These are phyloP conservation scores for Auxenochlorella pyrenoidosa DNA, from an alignment of 139 green algal species.

Conservation along the genomic window DNA sequence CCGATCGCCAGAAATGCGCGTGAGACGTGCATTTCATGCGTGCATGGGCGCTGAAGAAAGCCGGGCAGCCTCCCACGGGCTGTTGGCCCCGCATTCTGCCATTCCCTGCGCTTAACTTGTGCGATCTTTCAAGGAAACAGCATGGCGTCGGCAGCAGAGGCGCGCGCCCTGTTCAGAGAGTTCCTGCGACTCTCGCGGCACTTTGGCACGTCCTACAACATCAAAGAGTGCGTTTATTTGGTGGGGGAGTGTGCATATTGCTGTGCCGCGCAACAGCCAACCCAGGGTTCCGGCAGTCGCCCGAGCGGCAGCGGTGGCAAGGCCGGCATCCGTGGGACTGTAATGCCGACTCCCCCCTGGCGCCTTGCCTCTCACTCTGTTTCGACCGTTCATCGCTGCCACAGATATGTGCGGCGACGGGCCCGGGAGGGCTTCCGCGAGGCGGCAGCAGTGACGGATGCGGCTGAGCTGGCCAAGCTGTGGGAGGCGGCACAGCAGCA, in stretches of 20 bases:
- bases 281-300: too few relatives aligned
- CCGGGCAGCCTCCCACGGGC: too few relatives aligned
- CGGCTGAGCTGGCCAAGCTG: slow-evolving; percentile 31
- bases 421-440: slow-evolving; percentile 60
- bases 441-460: slow-evolving; percentile 25
- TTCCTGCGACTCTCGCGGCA: slow-evolving; percentile 27
- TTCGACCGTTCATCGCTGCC: not conserved
- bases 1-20: too few relatives aligned
- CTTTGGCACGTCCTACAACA: slow-evolving; percentile 75
- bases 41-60: too few relatives aligned
- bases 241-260: not conserved
- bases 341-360: not conserved
- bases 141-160: slow-evolving; percentile 26
- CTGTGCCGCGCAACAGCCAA: not conserved
- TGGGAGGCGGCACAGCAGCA: slow-evolving; percentile 56
- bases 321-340: too few relatives aligned
- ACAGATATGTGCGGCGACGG: slow-evolving; percentile 73
- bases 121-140: not conserved
- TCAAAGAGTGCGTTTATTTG: slow-evolving; percentile 63
- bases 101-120: too few relatives aligned
- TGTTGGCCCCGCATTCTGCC: too few relatives aligned
- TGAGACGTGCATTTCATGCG: too few relatives aligned
- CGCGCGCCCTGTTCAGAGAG: slow-evolving; percentile 17
- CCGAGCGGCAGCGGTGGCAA: not conserved
- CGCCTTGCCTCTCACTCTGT: not conserved